Conservation (phyloP, 192 early-diverging fungal genomes). For the Backusella westeae region DNA sequence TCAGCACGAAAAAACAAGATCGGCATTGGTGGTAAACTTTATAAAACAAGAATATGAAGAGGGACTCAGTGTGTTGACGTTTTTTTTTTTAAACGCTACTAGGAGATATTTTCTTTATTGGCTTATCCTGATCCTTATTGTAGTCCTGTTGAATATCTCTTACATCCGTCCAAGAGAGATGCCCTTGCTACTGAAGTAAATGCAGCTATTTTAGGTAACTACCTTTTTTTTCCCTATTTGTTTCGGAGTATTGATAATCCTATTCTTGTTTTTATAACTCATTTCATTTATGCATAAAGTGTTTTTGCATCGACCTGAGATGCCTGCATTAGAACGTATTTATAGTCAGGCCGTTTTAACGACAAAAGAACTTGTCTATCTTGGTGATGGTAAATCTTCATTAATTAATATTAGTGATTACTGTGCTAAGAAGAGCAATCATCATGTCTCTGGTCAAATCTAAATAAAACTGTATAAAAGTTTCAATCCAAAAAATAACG, state of each 20-base stretch:
- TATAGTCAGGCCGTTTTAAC: constrained; percentile 19
- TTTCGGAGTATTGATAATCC: neutral
- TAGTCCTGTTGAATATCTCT: constrained; percentile 53
- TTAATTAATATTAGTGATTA: constrained; percentile 21
- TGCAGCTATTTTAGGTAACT: constrained; percentile 57
- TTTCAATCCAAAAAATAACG: neutral
- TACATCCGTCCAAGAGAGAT: constrained; percentile 54
- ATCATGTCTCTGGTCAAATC: neutral
- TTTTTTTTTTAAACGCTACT: constrained; percentile 15
- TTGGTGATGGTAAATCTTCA: constrained; percentile 15
- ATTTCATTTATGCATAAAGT: neutral
- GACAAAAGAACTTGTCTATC: constrained; percentile 24
- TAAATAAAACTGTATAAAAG: neutral
- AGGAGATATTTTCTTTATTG: constrained; percentile 70
- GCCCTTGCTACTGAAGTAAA: constrained; percentile 68
- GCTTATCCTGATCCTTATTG: constrained; percentile 69
- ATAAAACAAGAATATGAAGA: neutral
- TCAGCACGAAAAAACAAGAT: neutral
- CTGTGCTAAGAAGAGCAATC: neutral
- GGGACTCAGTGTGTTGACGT: neutral
- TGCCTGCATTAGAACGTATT: constrained; percentile 23
- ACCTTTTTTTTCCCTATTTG: neutral
- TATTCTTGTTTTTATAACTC: neutral
- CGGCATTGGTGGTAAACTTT: constrained; percentile 15
- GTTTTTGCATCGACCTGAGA: constrained; percentile 16